Percentiles rank a stretch among this genome's conserved stretches.
These are phyloP conservation scores for Penicillium riverlandense DNA, from an alignment of 495 filamentous ascomycete genomes.

Conservation along the genomic window DNA sequence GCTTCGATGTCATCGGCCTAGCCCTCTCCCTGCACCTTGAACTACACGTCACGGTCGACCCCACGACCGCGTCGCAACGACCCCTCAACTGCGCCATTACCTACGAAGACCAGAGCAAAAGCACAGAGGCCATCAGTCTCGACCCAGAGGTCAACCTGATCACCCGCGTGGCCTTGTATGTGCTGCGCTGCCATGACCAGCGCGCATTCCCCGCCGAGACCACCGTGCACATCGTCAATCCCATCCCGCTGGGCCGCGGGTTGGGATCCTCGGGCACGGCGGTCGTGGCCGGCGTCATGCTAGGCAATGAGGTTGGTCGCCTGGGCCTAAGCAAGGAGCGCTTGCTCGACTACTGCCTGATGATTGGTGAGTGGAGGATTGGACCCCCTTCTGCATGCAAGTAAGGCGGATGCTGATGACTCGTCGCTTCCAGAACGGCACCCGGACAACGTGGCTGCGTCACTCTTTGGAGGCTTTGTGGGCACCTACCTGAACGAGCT, in stretches of 20 bases:
- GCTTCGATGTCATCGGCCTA: conserved; percentile 95
- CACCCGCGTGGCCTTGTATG: conserved; percentile 84
- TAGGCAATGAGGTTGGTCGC: conserved; percentile 82
- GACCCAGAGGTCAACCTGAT: conserved; percentile 80
- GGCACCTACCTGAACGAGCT: conserved; percentile 92
- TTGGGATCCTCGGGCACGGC: conserved; percentile 90
- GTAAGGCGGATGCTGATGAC: neutral
- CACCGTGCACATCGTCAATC: conserved; percentile 87
- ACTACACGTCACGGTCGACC: conserved; percentile 64
- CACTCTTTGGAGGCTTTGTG: conserved; percentile 93
- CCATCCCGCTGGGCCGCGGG: conserved; percentile 84
- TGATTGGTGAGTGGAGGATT: conserved; percentile 56
- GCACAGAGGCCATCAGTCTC: conserved; percentile 63
- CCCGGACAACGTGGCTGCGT: conserved; percentile 94
- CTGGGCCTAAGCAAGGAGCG: conserved; percentile 73
- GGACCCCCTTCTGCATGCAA: neutral
- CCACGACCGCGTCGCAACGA: conserved; percentile 41
- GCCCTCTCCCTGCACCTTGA: conserved; percentile 88
- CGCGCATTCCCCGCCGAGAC: conserved; percentile 76
- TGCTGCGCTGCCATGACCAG: conserved; percentile 82
- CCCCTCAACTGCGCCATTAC: conserved; percentile 82
- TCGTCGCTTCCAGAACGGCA: conserved; percentile 58
- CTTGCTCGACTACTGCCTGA: conserved; percentile 89
- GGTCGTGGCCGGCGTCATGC: conserved; percentile 85
- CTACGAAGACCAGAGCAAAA: conserved; percentile 78